Evolutionary conservation across 768 basidiomycete genomes (phyloP), one percentile per base, ranked within the genome.

Genomic region (Termitomyces sp.): DNA sequence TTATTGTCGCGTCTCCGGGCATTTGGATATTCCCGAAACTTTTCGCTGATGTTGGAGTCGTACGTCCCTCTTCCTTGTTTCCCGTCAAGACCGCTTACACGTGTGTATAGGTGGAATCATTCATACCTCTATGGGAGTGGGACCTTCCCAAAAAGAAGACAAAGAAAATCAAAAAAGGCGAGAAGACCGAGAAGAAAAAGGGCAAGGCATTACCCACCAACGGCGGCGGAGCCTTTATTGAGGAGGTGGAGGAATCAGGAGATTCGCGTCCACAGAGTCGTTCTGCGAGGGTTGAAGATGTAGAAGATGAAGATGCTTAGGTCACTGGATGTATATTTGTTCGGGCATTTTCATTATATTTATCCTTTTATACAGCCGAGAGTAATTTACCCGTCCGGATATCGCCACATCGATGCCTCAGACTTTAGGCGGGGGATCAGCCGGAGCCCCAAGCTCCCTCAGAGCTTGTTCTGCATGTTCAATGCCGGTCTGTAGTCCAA

Each of bases 21-120:
- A 97, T 99, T 49, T 99, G 97, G 97, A 89, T 98, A 75, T 99
- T 98, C 79, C 97, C 97, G 0, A 88, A 96, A 68, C 76, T 99
- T 33, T 98, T 99, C 63, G 97, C 96, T 14, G 96, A 99, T 67
- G 96, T 98, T 55, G 95, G 97, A 71, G 96, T 98, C 68, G 97
- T 99, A 70, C 73, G 96, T 86, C 22, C 47, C 32, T 36, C 26
- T 52, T 32, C 30, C 33, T 41, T 35, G n/a, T n/a, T 18, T 58
- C 48, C 30, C 40, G 57, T 47, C 20, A 41, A 33, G 44, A 41
- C 3, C n/a, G 48, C 36, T 30, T 24, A 35, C 18, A 9, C 22
- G 33, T 61, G 26, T 54, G 8, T 7, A 36, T 65, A 98, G 96
- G 84, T 99, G 57, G 97, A 98, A 47, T 97, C 94, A 2, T 99